Percentiles rank a stretch among this genome's conserved stretches.
Evolutionary conservation across 305 asterid species (phyloP).

Genomic region (Petunia hybrid): DNA sequence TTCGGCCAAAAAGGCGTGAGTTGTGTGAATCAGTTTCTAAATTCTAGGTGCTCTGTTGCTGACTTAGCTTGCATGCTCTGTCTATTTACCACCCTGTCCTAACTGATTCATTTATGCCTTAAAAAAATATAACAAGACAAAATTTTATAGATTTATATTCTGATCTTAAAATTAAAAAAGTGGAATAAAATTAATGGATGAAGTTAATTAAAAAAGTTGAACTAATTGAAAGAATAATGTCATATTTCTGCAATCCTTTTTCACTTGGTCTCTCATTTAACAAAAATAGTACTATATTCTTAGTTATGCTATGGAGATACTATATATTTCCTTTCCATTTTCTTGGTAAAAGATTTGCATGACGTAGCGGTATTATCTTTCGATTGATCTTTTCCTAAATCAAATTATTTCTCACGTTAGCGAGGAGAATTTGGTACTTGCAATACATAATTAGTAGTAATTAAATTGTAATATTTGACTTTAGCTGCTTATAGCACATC

Average conservation of each 20-base stretch:
- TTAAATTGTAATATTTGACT: background rate
- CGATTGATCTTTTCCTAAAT: background rate
- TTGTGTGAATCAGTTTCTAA: background rate
- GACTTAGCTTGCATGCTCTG: background rate
- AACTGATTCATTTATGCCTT: background rate
- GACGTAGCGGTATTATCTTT: too few relatives aligned
- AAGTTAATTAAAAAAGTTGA: too few relatives aligned
- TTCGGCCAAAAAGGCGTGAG: conserved; percentile 10
- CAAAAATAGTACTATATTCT: background rate
- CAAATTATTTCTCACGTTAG: background rate
- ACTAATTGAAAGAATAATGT: too few relatives aligned
- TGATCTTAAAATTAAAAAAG: background rate
- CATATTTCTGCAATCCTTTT: too few relatives aligned
- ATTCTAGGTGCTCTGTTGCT: background rate
- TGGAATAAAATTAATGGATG: too few relatives aligned
- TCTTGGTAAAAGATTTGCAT: background rate
- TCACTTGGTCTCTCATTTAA: background rate
- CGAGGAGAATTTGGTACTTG: conserved; percentile 19
- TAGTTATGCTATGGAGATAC: background rate
- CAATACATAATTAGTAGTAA: background rate
- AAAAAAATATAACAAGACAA: background rate
- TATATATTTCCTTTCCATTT: background rate
- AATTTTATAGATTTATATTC: background rate
- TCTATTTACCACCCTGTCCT: too few relatives aligned
- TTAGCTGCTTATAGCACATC: background rate